These are phyloP conservation scores for Teratosphaeria zuluensis DNA, from an alignment of 2,329 filamentous ascomycete species.

Conservation along the genomic window DNA sequence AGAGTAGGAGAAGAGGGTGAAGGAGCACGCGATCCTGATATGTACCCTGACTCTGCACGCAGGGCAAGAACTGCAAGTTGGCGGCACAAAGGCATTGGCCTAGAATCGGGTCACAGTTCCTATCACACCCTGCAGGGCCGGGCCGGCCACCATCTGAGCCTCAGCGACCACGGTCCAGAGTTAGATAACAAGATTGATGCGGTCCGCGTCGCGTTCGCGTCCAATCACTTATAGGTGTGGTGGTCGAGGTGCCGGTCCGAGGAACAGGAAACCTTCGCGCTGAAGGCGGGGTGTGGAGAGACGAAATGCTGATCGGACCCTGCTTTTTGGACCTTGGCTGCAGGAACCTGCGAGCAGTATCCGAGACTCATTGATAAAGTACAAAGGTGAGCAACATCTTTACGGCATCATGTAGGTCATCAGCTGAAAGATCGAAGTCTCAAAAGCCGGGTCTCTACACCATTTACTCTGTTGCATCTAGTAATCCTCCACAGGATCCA, in stretches of 20 bases:
- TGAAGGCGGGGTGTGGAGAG: not conserved
- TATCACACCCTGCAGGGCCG: not conserved
- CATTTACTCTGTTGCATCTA: not conserved
- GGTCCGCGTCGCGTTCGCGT: not conserved
- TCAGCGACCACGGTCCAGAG: not conserved
- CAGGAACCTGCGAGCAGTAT: not conserved
- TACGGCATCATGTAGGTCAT: too few species aligned
- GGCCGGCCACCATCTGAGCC: not conserved
- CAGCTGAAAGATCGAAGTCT: too few species aligned
- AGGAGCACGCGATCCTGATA: not conserved
- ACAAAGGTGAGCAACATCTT: not conserved
- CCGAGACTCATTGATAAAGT: not conserved
- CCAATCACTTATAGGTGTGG: not conserved
- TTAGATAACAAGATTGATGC: not conserved
- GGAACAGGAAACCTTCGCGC: not conserved
- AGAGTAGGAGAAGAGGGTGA: not conserved
- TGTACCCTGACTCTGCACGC: not conserved
- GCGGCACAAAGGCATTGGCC: not conserved
- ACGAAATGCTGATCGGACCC: not conserved
- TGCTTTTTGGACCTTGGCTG: not conserved
- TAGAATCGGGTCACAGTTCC: not conserved
- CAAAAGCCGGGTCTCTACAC: too few species aligned
- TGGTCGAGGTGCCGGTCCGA: not conserved
- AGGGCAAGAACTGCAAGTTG: not conserved
- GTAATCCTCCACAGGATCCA: not conserved